These are phyloP conservation scores for Magnaporthiopsis rhizophila DNA, from an alignment of 2,329 filamentous ascomycete species.

Conservation along the genomic window DNA sequence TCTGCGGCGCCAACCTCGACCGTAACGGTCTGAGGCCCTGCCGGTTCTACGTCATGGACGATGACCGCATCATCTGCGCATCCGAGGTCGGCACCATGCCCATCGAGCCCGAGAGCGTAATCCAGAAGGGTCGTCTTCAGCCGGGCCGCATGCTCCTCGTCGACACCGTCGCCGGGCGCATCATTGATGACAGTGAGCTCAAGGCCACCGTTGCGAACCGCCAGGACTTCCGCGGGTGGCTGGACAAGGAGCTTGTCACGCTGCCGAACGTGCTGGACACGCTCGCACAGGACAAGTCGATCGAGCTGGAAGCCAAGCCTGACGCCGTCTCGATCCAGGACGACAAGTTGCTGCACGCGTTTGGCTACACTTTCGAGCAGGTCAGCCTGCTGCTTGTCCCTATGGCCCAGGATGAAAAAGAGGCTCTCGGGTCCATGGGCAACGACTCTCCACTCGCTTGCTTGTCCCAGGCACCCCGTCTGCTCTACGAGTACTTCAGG, in stretches of 20 bases:
- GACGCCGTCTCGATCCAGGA: slow-evolving; percentile 68
- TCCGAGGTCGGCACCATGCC: slow-evolving; percentile 92
- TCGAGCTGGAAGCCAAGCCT: slow-evolving; percentile 60
- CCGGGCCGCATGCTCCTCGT: slow-evolving; percentile 95
- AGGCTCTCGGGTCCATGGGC: slow-evolving; percentile 94
- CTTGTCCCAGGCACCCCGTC: slow-evolving; percentile 77
- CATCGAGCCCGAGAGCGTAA: slow-evolving; percentile 80
- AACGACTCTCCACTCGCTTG: slow-evolving; percentile 93
- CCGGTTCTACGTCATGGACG: slow-evolving; percentile 93
- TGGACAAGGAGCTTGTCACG: slow-evolving; percentile 77
- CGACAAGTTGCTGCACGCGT: slow-evolving; percentile 75
- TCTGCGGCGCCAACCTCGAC: slow-evolving; percentile 94
- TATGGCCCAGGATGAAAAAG: slow-evolving; percentile 96
- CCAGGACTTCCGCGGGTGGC: slow-evolving; percentile 81
- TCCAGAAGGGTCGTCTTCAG: slow-evolving; percentile 89
- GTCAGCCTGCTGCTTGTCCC: slow-evolving; percentile 84
- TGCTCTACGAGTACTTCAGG: slow-evolving; percentile 94
- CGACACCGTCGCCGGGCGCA: slow-evolving; percentile 79
- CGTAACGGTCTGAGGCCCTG: slow-evolving; percentile 92
- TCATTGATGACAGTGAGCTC: slow-evolving; percentile 89
- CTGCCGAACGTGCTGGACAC: slow-evolving; percentile 66
- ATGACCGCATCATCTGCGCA: slow-evolving; percentile 94
- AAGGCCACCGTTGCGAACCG: slow-evolving; percentile 83
- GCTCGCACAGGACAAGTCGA: slow-evolving; percentile 43
- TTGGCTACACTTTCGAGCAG: slow-evolving; percentile 93